Percentiles rank a stretch among this genome's conserved stretches.
These are phyloP conservation scores for Starmera pachycereana DNA, from an alignment of 805 yeast species.

Conservation along the genomic window DNA sequence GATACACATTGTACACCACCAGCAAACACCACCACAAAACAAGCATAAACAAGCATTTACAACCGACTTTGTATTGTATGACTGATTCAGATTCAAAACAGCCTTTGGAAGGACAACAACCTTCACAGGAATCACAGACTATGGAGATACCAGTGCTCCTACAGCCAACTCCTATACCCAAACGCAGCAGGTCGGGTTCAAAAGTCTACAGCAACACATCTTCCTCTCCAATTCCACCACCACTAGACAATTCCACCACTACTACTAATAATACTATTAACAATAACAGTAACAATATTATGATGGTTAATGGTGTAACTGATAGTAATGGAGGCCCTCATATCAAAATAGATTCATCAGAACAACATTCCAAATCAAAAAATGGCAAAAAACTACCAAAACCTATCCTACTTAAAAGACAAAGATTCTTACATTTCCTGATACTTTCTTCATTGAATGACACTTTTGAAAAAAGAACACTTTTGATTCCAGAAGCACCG, in stretches of 20 bases:
- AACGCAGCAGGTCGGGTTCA: conserved; percentile 4
- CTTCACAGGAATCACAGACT: no score
- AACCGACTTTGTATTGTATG: no score
- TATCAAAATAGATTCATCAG: neutral
- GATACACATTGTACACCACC: no score
- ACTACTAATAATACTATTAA: neutral
- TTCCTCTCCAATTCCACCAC: neutral
- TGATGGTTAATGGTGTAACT: neutral
- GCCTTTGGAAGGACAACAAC: no score
- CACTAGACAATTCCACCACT: neutral
- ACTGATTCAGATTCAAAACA: no score
- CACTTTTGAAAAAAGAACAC: conserved; percentile 70
- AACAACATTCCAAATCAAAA: neutral
- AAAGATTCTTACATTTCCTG: conserved; percentile 42
- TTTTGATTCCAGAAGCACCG: conserved; percentile 74
- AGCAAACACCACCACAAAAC: no score
- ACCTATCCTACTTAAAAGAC: conserved; percentile 2
- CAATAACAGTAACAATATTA: neutral
- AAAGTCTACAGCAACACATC: conserved; percentile 5
- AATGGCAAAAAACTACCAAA: neutral
- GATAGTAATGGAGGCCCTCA: neutral
- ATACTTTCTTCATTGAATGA: conserved; percentile 69
- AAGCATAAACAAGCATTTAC: no score
- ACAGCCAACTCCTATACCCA: no score
- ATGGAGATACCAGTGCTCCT: no score